Percentiles rank a stretch among this genome's conserved stretches.
These are phyloP conservation scores for Choiromyces venosus DNA, from an alignment of 495 filamentous ascomycete genomes.

Conservation along the genomic window DNA sequence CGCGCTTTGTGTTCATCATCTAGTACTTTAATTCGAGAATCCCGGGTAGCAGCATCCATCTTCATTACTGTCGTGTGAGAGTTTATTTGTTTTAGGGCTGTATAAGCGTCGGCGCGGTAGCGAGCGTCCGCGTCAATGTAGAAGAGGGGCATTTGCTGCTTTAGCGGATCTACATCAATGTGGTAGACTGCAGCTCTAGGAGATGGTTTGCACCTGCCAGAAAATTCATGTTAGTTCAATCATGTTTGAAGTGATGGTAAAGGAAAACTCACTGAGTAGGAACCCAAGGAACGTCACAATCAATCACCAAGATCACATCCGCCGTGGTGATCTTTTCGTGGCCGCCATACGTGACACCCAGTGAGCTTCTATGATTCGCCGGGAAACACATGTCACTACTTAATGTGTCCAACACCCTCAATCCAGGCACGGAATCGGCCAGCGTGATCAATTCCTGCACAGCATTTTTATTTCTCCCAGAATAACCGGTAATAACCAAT, in stretches of 20 bases:
- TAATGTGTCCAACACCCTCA: slow-evolving; percentile 81
- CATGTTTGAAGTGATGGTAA: background rate
- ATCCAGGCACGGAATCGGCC: slow-evolving; percentile 68
- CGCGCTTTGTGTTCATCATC: slow-evolving; percentile 56
- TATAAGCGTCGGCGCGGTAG: slow-evolving; percentile 69
- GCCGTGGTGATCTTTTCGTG: slow-evolving; percentile 69
- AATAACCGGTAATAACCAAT: slow-evolving; percentile 76
- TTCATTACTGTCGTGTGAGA: slow-evolving; percentile 47
- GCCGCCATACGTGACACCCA: slow-evolving; percentile 71
- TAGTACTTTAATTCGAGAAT: slow-evolving; percentile 53
- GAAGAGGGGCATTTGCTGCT: slow-evolving; percentile 78
- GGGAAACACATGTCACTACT: slow-evolving; percentile 97
- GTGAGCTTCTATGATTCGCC: slow-evolving; percentile 58
- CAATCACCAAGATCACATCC: slow-evolving; percentile 78
- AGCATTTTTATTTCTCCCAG: slow-evolving; percentile 65
- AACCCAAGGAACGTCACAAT: slow-evolving; percentile 78
- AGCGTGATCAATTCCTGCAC: slow-evolving; percentile 68
- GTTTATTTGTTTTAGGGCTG: slow-evolving; percentile 64
- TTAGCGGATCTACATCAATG: slow-evolving; percentile 79
- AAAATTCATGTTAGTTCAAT: slow-evolving; percentile 23
- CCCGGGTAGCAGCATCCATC: background rate
- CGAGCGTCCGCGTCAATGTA: slow-evolving; percentile 69
- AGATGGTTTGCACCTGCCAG: slow-evolving; percentile 50
- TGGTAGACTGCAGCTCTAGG: slow-evolving; percentile 67
- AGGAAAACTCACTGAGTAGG: slow-evolving; percentile 49